phyloP scores from a whole-genome alignment of 202 grass and related monocot genomes.

The Schoenoplectus triqueter region DNA sequence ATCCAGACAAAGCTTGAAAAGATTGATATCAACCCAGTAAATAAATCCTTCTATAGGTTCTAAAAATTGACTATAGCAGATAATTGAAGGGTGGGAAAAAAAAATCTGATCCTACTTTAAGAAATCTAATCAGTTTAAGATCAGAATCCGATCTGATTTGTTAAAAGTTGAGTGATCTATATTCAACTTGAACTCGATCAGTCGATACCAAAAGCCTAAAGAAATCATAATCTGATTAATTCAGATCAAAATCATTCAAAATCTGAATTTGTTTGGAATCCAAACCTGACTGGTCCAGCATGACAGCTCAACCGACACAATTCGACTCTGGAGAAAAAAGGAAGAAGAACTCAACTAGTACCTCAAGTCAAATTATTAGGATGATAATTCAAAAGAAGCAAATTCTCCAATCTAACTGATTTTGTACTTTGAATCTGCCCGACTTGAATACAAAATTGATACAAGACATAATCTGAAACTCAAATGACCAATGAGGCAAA shows the following conservation, averaged over 20 bases:
- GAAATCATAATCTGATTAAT: slow-evolving; percentile 8
- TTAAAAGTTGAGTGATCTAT: too few species aligned
- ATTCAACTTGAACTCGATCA: not conserved
- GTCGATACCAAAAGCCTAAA: not conserved
- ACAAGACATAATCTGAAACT: not conserved
- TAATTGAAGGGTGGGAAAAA: not conserved
- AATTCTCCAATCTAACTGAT: not conserved
- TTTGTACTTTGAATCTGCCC: not conserved
- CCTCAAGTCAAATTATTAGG: not conserved
- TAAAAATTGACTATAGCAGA: not conserved
- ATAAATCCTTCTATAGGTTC: slow-evolving; percentile 29
- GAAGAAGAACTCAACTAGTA: not conserved
- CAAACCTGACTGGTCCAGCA: not conserved
- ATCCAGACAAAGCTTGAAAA: slow-evolving; percentile 36
- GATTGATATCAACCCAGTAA: slow-evolving; percentile 50
- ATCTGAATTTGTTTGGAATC: not conserved
- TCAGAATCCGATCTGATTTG: not conserved
- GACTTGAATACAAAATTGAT: not conserved
- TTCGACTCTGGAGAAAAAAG: too few species aligned
- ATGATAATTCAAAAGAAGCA: not conserved
- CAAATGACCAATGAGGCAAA: slow-evolving; percentile 1
- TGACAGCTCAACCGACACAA: not conserved
- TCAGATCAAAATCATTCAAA: not conserved
- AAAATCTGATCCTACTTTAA: slow-evolving; percentile 14
- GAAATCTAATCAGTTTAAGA: not conserved